phyloP scores from a whole-genome alignment of 2,329 filamentous ascomycete species.

The Ceratocystis variospora region DNA sequence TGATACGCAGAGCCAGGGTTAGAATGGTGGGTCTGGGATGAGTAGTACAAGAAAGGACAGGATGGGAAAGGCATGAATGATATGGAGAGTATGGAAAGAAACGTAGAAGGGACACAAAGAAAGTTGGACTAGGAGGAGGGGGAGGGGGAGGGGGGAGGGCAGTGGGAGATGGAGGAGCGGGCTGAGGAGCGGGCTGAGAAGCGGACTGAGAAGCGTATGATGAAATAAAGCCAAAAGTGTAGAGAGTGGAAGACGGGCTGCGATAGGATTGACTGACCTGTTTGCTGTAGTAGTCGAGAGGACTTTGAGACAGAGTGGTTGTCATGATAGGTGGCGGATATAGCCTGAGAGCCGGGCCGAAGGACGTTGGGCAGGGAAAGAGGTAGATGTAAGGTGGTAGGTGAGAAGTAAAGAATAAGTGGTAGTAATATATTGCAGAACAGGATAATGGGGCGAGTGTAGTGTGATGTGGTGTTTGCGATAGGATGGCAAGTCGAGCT shows the following conservation, averaged over 20 bases:
- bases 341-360: background rate
- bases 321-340: conserved; percentile 8
- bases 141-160: too few species aligned
- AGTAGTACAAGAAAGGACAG: background rate
- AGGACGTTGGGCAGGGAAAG: background rate
- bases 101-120: background rate
- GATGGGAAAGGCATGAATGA: background rate
- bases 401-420: background rate
- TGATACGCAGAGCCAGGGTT: background rate
- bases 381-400: background rate
- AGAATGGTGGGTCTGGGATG: background rate
- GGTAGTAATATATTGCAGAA: background rate
- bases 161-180: too few species aligned
- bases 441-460: background rate
- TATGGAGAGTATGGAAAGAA: background rate
- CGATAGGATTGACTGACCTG: conserved; percentile 10
- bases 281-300: conserved; percentile 17
- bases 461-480: background rate
- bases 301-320: conserved; percentile 17
- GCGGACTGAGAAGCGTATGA: too few species aligned
- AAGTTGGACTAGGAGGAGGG: too few species aligned
- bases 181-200: too few species aligned
- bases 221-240: background rate
- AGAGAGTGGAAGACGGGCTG: background rate
- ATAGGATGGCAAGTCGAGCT: background rate